Base-by-base conservation (phyloP, 2,329 filamentous ascomycete species). In the Lachnellula willkommii region DNA sequence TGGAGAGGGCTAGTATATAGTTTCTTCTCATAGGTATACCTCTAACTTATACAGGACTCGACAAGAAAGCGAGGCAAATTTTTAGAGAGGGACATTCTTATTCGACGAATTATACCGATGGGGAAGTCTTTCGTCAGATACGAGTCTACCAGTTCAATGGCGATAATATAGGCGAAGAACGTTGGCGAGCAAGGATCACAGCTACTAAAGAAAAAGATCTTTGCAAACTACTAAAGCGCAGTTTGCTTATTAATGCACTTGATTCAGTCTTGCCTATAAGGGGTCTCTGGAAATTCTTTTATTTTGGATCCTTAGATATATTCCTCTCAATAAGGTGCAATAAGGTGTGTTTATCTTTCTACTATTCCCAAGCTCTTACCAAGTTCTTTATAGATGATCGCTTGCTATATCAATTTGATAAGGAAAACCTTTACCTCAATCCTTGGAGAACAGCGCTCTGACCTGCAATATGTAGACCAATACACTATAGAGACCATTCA, bases 321-420 rank as follows among this genome's bases (percentile, higher is more conserved):
- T 47, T 58, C 28, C 43, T 58, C 22, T 49, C 35, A 17, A 37
- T 50, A 47, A 47, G 45, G 24, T 58, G 20, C 47, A 22, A 58
- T 36, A 14, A 58, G 40, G 49, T 55, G n/a, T 39, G 32, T 52
- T 11, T 28, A 22, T 24, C 15, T 22, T 26, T 15, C 40, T 37
- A 42, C 26, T 24, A n/a, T 47, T 6, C 26, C 5, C 7, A 26
- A 47, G 15, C 15, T 47, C 46, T 51, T 22, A 47, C 26, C 7
- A 53, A 14, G 40, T 37, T 58, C 50, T 52, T 46, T 50, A 47
- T 35, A 60, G 49, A 52, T 55, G 47, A 60, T 60, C 17, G 26
- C 35, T 8, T n/a, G 37, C 39, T 60, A 50, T 47, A 60, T 60
- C 14, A 36, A 36, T 4, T 39, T 8, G 14, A 57, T 57, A 17